Percentiles rank a stretch among this genome's conserved stretches.
Conservation (phyloP, 148 eudicot species). For the Rhododendron mucronatum region DNA sequence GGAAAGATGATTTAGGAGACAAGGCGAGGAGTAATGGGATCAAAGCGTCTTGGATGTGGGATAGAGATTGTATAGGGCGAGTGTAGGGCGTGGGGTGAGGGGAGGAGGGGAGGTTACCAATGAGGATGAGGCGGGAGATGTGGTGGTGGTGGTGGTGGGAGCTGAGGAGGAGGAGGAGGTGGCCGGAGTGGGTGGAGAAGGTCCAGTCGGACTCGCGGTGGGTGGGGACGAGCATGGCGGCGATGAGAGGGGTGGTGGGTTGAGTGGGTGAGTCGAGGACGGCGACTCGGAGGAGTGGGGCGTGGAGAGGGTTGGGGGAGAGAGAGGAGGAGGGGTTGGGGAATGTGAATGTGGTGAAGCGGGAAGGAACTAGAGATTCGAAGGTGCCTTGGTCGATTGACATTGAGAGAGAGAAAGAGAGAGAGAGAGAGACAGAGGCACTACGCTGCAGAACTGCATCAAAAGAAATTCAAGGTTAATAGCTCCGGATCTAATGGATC, state of each 20-base stretch:
- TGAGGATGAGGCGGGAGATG: conserved; percentile 65
- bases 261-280: conserved; percentile 71
- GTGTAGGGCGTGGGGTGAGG: conserved; percentile 15
- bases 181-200: conserved; percentile 72
- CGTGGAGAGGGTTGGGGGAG: conserved; percentile 22
- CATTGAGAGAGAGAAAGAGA: conserved; percentile 1
- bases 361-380: conserved; percentile 53
- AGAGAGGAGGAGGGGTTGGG: conserved; percentile 27
- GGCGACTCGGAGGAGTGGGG: conserved; percentile 52
- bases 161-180: conserved; percentile 61
- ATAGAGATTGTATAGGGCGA: conserved; percentile 1
- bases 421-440: too few relatives aligned
- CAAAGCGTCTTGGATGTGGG: conserved; percentile 24
- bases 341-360: conserved; percentile 61
- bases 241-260: conserved; percentile 29
- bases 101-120: conserved; percentile 35
- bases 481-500: too few relatives aligned
- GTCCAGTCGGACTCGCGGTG: conserved; percentile 79
- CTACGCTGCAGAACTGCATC: too few relatives aligned
- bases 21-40: conserved; percentile 44
- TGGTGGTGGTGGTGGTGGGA: conserved; percentile 17
- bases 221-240: conserved; percentile 71
- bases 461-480: too few relatives aligned
- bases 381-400: conserved; percentile 42
- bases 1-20: conserved; percentile 39